Conservation (phyloP, 2,329 filamentous ascomycete species). For the Penicillium sp. region DNA sequence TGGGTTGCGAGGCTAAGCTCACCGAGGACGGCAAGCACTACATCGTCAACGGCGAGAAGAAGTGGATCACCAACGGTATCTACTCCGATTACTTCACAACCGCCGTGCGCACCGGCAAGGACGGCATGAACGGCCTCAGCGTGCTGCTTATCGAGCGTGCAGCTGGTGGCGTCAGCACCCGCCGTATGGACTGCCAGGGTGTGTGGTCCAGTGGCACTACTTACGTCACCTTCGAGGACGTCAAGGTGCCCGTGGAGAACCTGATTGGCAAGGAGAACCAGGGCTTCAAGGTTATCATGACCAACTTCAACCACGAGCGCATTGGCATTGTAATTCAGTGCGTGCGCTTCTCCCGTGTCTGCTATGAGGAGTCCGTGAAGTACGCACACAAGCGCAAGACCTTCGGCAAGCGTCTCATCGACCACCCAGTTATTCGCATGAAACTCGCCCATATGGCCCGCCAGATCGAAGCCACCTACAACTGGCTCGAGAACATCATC, state of each 20-base stretch:
- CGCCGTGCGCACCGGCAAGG: constrained; percentile 82
- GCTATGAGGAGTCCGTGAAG: constrained; percentile 93
- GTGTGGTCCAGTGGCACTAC: constrained; percentile 95
- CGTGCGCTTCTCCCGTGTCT: constrained; percentile 90
- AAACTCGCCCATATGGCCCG: constrained; percentile 98
- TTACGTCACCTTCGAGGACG: constrained; percentile 97
- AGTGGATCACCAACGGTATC: constrained; percentile 99
- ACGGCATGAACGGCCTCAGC: constrained; percentile 89
- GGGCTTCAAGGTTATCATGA: constrained; percentile 97
- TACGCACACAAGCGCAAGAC: constrained; percentile 97
- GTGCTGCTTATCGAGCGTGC: constrained; percentile 88
- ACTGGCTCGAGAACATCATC: constrained; percentile 93
- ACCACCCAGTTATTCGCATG: constrained; percentile 94
- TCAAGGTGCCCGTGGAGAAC: constrained; percentile 99
- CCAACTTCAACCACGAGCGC: constrained; percentile 99
- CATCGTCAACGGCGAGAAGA: constrained; percentile 99
- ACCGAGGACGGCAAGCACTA: constrained; percentile 96
- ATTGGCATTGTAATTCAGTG: constrained; percentile 99
- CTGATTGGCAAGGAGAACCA: constrained; percentile 96
- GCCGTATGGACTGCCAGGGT: constrained; percentile 97
- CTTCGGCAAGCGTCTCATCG: constrained; percentile 93
- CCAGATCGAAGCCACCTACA: constrained; percentile 95
- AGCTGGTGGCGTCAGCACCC: constrained; percentile 80
- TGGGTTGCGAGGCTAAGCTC: constrained; percentile 93
- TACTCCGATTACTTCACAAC: constrained; percentile 98